These are phyloP conservation scores for Tilletia caries DNA, from an alignment of 1,284 basidiomycete genomes.

Conservation along the genomic window DNA sequence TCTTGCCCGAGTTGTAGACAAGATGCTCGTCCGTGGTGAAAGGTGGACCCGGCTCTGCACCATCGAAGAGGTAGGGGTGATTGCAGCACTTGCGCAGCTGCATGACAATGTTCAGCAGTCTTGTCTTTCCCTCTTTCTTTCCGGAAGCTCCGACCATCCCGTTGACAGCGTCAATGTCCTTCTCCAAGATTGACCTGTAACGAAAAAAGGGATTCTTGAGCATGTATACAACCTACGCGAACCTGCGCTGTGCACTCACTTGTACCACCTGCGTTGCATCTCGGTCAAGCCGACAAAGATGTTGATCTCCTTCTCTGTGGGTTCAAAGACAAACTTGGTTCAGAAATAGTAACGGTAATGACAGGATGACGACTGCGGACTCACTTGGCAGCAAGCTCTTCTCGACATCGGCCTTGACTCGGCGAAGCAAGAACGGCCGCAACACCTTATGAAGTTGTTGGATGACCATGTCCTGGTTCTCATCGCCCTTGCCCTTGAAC, in stretches of 20 bases:
- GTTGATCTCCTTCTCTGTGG: constrained; percentile 97
- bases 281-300: constrained; percentile 96
- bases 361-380: background rate
- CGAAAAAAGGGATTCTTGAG: background rate
- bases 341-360: background rate
- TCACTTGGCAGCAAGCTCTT: constrained; percentile 69
- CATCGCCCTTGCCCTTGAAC: constrained; percentile 63
- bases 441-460: constrained; percentile 97
- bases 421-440: constrained; percentile 84
- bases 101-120: constrained; percentile 99
- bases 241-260: constrained; percentile 15
- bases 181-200: constrained; percentile 69
- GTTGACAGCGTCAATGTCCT: constrained; percentile 98
- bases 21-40: constrained; percentile 98
- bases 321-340: background rate
- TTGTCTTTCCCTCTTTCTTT: constrained; percentile 98
- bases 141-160: constrained; percentile 58
- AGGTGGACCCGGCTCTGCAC: constrained; percentile 82
- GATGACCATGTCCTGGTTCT: constrained; percentile 72
- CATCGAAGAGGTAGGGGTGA: constrained; percentile 61
- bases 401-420: constrained; percentile 97
- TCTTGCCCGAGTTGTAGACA: constrained; percentile 90
- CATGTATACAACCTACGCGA: too few relatives aligned
- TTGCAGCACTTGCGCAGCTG: constrained; percentile 68
- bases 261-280: constrained; percentile 91